phyloP scores from a whole-genome alignment of 495 filamentous ascomycete genomes.

The Aspergillus wentii region DNA sequence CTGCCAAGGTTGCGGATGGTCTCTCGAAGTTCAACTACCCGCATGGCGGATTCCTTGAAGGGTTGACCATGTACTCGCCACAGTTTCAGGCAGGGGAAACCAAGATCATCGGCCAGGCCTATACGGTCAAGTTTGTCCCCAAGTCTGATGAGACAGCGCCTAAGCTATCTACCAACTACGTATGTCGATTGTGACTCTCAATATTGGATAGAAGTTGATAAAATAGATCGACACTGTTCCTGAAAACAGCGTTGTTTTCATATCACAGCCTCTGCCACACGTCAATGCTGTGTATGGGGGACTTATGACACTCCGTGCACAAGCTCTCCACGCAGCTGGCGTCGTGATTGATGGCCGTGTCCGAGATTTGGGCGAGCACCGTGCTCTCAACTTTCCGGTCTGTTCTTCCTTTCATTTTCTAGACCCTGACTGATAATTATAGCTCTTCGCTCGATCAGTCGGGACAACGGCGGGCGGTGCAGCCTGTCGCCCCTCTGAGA shows the following conservation, averaged over 20 bases:
- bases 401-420: too few species aligned
- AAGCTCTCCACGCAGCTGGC: constrained; percentile 21
- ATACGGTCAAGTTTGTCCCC: constrained; percentile 49
- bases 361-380: constrained; percentile 53
- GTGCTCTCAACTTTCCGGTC: constrained; percentile 43
- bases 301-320: constrained; percentile 48
- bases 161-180: constrained; percentile 44
- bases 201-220: not conserved
- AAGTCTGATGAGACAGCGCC: constrained; percentile 34
- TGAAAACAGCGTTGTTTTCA: constrained; percentile 43
- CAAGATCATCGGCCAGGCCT: constrained; percentile 52
- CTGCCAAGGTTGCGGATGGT: constrained; percentile 25
- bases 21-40: constrained; percentile 40
- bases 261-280: constrained; percentile 43
- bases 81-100: constrained; percentile 46
- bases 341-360: constrained; percentile 52
- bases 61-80: constrained; percentile 53
- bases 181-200: constrained; percentile 11
- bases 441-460: constrained; percentile 44
- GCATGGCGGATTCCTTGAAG: constrained; percentile 51
- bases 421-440: too few species aligned
- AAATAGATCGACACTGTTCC: constrained; percentile 49
- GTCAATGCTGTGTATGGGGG: constrained; percentile 54
- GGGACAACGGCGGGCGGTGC: constrained; percentile 45
- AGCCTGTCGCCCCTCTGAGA: constrained; percentile 15